Base-by-base conservation (phyloP, 2,329 filamentous ascomycete species). In the Calonectria honghensis region DNA sequence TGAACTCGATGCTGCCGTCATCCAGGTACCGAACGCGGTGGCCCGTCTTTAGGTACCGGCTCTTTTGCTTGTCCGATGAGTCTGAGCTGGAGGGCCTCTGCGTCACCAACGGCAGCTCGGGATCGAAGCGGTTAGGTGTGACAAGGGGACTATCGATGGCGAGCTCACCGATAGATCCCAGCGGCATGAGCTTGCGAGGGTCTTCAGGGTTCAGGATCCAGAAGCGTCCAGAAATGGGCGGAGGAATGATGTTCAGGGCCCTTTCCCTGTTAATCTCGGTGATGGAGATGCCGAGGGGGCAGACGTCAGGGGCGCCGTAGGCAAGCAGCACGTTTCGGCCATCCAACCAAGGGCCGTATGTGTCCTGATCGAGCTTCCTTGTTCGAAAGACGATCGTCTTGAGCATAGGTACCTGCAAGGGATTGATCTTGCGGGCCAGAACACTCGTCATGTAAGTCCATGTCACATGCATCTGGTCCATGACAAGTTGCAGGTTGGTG, bases 391-490 rank as follows among this genome's bases (percentile, higher is more conserved):
- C 88, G 14, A 89, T 77, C 0, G 85, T 87, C 50, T 82, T 80
- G 2, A 89, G 77, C 4, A 82, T 84, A 0, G 87, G 85, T 0
- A 88, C 80, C 0, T 77, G 74, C 0, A 79, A 77, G 0, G 87
- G 84, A 14, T 84, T 82, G 14, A 89, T 82, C 54, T 85, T 86
- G 6, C 87, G 80, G 0, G 91, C 90, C n/a, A 94, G 86, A 0
- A 91, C 87, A 2, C 91, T 90, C 0, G 92, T 93, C 76, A 92
- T 87, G 77, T 90, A 88, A 4, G 87, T 88, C 85, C 87, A 89
- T 63, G 87, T 90, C 37, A 88, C 88, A 20, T 87, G 82, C 85
- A 90, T 89, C 0, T 86, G 82, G 7, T 86, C 85, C 37, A 93
- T 89, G 0, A 86, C 87, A 2, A 86, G 88, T 1, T 85, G 83